These are phyloP conservation scores for Crithidia bombi DNA, from an alignment of 208 protist genomes.

Conservation along the genomic window DNA sequence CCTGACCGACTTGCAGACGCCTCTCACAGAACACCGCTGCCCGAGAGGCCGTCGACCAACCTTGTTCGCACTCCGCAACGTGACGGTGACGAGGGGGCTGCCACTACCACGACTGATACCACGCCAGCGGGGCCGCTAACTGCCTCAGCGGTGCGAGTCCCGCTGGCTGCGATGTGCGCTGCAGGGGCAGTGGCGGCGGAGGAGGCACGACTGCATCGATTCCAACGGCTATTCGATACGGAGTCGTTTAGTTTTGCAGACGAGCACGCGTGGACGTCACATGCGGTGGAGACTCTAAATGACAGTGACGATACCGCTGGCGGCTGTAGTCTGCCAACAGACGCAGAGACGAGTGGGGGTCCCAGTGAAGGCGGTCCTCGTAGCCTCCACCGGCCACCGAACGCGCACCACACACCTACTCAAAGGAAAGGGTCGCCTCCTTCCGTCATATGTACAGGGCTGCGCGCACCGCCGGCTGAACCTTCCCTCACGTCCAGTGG, in stretches of 20 bases:
- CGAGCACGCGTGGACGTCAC: conserved; percentile 4
- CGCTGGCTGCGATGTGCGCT: conserved; percentile 17
- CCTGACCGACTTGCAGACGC: neutral
- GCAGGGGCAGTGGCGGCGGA: conserved; percentile 19
- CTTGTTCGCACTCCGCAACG: conserved; percentile 3
- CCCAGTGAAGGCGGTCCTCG: too few species aligned
- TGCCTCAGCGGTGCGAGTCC: too few species aligned
- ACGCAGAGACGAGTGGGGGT: too few species aligned
- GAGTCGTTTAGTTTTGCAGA: conserved; percentile 4
- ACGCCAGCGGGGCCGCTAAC: neutral
- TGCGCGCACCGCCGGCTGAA: neutral
- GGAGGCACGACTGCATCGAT: conserved; percentile 15
- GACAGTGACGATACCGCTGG: neutral
- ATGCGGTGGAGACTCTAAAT: neutral
- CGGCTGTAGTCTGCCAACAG: neutral
- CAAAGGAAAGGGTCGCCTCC: conserved; percentile 15
- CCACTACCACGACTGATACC: neutral
- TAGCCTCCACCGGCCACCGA: too few species aligned
- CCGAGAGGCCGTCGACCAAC: neutral
- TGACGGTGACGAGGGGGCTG: neutral
- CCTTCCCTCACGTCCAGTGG: neutral
- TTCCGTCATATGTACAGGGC: conserved; percentile 16
- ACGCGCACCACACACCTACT: conserved; percentile 15
- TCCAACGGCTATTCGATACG: conserved; percentile 19
- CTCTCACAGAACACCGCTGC: neutral